Conservation (phyloP, 139 green algal genomes). For the Pleodorina starrii region DNA sequence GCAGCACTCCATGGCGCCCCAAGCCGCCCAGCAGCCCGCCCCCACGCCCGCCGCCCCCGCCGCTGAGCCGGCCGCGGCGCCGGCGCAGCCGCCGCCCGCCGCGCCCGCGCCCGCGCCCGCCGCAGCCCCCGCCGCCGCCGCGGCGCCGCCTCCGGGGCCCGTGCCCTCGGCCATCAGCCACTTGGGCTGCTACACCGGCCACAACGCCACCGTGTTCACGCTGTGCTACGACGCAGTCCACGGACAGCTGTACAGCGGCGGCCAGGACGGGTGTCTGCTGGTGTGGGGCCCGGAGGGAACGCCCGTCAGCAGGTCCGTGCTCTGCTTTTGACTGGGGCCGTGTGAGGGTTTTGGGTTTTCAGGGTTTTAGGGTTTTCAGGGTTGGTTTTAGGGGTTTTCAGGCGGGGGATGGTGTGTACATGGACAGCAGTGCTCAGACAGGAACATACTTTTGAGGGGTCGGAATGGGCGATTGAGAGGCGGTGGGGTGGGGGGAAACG, state of each 20-base stretch:
- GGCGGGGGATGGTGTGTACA: too few species aligned
- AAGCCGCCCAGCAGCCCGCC: neutral
- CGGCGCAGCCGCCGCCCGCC: neutral
- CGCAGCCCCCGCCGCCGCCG: neutral
- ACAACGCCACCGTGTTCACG: constrained; percentile 63
- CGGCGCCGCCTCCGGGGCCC: neutral
- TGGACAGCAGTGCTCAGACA: too few species aligned
- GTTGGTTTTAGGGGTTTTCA: too few species aligned
- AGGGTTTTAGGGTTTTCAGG: too few species aligned
- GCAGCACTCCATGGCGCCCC: too few species aligned
- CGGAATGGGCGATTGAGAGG: too few species aligned
- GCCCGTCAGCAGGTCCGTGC: constrained; percentile 1
- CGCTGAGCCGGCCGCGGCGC: neutral
- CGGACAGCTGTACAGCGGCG: constrained; percentile 54
- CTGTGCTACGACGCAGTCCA: constrained; percentile 59
- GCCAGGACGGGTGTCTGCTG: constrained; percentile 29
- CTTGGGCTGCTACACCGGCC: constrained; percentile 42
- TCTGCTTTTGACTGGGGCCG: too few species aligned
- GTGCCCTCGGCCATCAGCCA: constrained; percentile 13
- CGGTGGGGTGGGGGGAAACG: too few species aligned
- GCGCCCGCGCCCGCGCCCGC: neutral
- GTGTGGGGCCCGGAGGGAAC: neutral
- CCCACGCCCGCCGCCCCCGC: neutral
- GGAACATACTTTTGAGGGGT: too few species aligned
- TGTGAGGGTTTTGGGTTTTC: too few species aligned